phyloP scores from a whole-genome alignment of 352 stramenopile species.

The Thalassiosira exigua region DNA sequence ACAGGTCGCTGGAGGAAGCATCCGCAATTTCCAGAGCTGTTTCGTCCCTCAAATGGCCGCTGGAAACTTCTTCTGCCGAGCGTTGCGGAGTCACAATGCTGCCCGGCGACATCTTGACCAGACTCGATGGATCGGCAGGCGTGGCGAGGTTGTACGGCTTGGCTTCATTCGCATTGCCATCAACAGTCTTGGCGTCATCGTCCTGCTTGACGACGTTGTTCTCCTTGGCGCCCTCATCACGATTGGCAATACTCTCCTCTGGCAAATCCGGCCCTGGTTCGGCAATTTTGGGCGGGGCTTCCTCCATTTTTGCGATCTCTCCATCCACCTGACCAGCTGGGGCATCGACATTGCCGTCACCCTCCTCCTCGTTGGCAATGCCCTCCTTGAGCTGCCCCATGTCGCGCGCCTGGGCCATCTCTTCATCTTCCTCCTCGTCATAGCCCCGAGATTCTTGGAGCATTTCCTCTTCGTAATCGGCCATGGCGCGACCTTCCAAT shows the following conservation, averaged over 20 bases:
- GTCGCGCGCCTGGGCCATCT: conserved; percentile 62
- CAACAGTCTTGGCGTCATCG: not conserved
- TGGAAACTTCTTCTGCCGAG: too few species aligned
- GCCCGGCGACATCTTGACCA: conserved; percentile 36
- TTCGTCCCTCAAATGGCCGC: too few species aligned
- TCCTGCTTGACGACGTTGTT: conserved; percentile 1
- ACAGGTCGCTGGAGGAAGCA: too few species aligned
- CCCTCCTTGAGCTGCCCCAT: conserved; percentile 47
- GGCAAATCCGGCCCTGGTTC: conserved; percentile 2
- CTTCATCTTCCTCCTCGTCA: conserved; percentile 65
- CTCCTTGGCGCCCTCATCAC: not conserved
- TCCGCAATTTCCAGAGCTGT: too few species aligned
- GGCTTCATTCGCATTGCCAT: not conserved
- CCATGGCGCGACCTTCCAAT: too few species aligned
- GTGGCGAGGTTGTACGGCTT: conserved; percentile 2
- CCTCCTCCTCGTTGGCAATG: conserved; percentile 27
- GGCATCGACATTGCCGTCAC: conserved; percentile 24
- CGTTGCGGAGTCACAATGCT: conserved; percentile 68
- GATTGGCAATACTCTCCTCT: not conserved
- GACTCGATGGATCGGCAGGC: not conserved
- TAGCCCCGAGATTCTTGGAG: conserved; percentile 16
- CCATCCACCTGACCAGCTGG: not conserved
- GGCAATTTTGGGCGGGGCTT: not conserved
- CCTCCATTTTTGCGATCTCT: too few species aligned
- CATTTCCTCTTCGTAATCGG: conserved; percentile 48